Evolutionary conservation across 73 alveolate genomes (phyloP), one percentile per base, ranked within the genome.

Genomic region (Stentor coeruleus): DNA sequence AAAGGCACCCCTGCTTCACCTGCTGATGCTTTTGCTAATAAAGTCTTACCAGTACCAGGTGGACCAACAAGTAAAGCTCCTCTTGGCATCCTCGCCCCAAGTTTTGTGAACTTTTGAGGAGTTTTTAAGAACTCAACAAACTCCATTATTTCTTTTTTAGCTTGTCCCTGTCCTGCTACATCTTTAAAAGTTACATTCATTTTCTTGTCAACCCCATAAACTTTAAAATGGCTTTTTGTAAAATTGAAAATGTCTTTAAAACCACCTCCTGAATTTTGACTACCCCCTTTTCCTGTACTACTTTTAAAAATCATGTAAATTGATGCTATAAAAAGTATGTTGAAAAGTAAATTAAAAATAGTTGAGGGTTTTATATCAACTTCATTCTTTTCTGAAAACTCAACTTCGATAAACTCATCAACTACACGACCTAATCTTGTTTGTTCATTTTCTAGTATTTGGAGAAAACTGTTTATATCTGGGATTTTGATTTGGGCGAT

Each of bases 21-120:
- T 40, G 99, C 99, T 35, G 95, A 93, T 57, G 98, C 99, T 74
- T 96, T 95, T 55, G 99, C 99, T 35, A 96, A 59, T 85, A 96
- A 80, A 3, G 99, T 96, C 77, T 96, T 96, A 35, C 99, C 99
- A 57, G 98, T 94, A 31, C 99, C 98, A 38, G 98, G 97, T 26
- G 86, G 82, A 26, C 98, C 98, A 76, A 82, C 85, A 3, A 94
- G 74, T 36, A 94, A 82, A 36, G 92, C 92, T 28, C 98, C 95
- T 59, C 82, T 87, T 36, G 93, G 89, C 20, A 93, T 93, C 59
- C 85, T 91, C 59, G 86, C 85, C 35, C 93, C 95, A 15, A 86
- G 81, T 74, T 91, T 79, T 15, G 77, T 87, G 76, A 84, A 87
- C 75, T 93, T 94, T 74, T 90, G 92, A 3, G 97, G 98, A 81